Percentiles rank a stretch among this genome's conserved stretches.
These are phyloP conservation scores for Globisporangium parvum DNA, from an alignment of 352 stramenopile species.

Conservation along the genomic window DNA sequence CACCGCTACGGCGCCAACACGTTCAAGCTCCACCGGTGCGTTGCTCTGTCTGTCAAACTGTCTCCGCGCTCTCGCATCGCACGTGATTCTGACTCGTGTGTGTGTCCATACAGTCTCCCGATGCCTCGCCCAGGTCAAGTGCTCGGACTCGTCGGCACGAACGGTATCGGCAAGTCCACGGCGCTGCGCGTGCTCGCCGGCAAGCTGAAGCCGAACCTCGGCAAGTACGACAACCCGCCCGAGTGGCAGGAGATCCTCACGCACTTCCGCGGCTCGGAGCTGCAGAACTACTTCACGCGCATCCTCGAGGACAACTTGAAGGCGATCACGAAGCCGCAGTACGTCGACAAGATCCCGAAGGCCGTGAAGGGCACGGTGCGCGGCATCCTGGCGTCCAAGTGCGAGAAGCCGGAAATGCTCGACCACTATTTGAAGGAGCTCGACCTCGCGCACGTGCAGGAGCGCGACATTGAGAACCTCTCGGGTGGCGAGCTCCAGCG, in stretches of 20 bases:
- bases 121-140: conserved; percentile 98
- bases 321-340: conserved; percentile 99
- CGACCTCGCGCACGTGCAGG: conserved; percentile 96
- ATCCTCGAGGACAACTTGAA: conserved; percentile 99
- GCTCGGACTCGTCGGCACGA: conserved; percentile 98
- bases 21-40: conserved; percentile 97
- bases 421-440: conserved; percentile 87
- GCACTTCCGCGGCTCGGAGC: conserved; percentile 96
- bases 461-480: conserved; percentile 95
- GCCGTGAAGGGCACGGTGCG: conserved; percentile 94
- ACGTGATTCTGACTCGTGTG: not conserved
- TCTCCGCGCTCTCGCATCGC: not conserved
- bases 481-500: conserved; percentile 98
- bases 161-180: conserved; percentile 99
- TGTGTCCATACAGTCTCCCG: conserved; percentile 62
- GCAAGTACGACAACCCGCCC: conserved; percentile 93
- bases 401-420: conserved; percentile 83
- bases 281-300: conserved; percentile 99
- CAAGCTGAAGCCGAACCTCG: conserved; percentile 99
- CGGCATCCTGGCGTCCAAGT: conserved; percentile 93
- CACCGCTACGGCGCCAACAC: conserved; percentile 99
- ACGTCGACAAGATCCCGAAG: conserved; percentile 99
- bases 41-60: not conserved
- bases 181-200: conserved; percentile 98
- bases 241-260: conserved; percentile 99